phyloP scores from a whole-genome alignment of 1,139 yeast genomes.

The Pneumocystis sp. region DNA sequence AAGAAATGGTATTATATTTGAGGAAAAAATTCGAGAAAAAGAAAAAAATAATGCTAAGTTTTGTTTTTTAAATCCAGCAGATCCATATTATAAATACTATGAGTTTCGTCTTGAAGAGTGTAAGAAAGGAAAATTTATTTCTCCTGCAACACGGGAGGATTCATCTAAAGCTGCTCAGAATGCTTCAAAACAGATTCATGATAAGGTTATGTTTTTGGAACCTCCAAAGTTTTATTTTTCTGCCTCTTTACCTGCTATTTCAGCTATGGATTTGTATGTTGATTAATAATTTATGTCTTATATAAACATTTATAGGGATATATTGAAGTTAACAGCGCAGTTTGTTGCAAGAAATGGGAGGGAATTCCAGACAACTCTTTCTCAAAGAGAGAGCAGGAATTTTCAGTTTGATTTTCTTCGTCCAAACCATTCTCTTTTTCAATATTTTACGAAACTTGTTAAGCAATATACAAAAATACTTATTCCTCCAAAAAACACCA shows the following conservation, averaged over 20 bases:
- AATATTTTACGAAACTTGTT: constrained; percentile 36
- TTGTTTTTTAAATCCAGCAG: constrained; percentile 40
- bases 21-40: constrained; percentile 37
- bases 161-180: constrained; percentile 1
- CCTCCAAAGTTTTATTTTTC: constrained; percentile 36
- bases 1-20: constrained; percentile 53
- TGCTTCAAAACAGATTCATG: constrained; percentile 4
- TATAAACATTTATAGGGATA: constrained; percentile 23
- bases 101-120: constrained; percentile 26
- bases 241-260: constrained; percentile 38
- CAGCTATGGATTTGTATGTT: constrained; percentile 39
- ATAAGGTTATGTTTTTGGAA: constrained; percentile 17
- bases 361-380: constrained; percentile 29
- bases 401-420: constrained; percentile 58
- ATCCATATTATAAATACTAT: constrained; percentile 48
- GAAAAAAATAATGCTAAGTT: constrained; percentile 43
- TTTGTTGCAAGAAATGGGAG: constrained; percentile 45
- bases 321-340: constrained; percentile 59
- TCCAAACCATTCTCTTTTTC: constrained; percentile 45
- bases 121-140: constrained; percentile 16
- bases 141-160: not conserved
- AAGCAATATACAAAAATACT: constrained; percentile 41
- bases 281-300: not conserved
- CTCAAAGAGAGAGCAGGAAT: constrained; percentile 30
- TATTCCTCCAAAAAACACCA: constrained; percentile 18